Evolutionary conservation across 345 rosid species (phyloP).

Genomic region (Corchorus olitorius): DNA sequence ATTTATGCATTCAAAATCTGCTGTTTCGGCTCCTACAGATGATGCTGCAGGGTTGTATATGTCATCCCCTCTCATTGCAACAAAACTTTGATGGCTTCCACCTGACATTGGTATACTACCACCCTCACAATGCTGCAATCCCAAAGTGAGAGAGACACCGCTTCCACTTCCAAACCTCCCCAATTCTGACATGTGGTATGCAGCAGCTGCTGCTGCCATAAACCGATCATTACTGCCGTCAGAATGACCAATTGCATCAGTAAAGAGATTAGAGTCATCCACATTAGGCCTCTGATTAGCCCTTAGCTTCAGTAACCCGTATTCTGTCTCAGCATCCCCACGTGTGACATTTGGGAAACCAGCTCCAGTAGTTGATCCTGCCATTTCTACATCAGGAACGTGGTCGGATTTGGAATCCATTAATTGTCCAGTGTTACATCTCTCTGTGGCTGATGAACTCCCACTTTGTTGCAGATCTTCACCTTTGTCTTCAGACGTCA

Average conservation of each 20-base stretch:
- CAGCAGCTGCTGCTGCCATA: conserved; percentile 56
- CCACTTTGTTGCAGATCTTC: conserved; percentile 61
- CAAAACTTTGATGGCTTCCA: conserved; percentile 46
- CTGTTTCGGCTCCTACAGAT: conserved; percentile 44
- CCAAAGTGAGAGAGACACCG: conserved; percentile 79
- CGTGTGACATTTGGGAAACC: conserved; percentile 35
- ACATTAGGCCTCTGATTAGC: conserved; percentile 41
- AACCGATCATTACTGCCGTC: conserved; percentile 42
- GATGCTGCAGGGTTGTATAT: conserved; percentile 42
- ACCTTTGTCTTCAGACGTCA: conserved; percentile 41
- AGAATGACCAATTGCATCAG: conserved; percentile 36
- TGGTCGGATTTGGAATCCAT: conserved; percentile 43
- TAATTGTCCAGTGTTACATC: conserved; percentile 44
- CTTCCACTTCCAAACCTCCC: conserved; percentile 61
- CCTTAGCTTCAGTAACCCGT: conserved; percentile 39
- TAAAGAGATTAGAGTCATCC: conserved; percentile 44
- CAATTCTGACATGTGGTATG: conserved; percentile 67
- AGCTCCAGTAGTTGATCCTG: conserved; percentile 34
- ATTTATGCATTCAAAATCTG: conserved; percentile 59
- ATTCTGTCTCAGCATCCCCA: conserved; percentile 37
- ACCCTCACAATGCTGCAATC: conserved; percentile 78
- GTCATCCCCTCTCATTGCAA: conserved; percentile 59
- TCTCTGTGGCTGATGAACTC: conserved; percentile 46
- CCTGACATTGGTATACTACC: conserved; percentile 53
- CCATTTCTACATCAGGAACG: conserved; percentile 35